Base-by-base conservation (phyloP, 1,284 basidiomycete genomes). In the Tausonia pullulans region DNA sequence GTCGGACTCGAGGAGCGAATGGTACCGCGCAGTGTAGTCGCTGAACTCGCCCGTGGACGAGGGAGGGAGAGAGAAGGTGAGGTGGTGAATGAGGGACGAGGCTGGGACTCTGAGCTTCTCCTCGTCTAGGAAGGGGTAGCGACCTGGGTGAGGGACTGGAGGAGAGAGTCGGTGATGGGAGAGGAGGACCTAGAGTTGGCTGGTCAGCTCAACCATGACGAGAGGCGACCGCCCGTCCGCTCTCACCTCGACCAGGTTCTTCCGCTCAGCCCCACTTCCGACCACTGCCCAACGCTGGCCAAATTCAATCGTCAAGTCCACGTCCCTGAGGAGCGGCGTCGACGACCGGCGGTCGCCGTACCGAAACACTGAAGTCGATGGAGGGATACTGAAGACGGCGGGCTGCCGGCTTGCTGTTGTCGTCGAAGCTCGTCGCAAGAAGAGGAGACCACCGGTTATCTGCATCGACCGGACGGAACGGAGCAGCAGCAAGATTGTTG, bases 21-120 rank as follows among this genome's bases (percentile, higher is more conserved):
- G 90, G 72, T 94, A 97, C 3, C 91, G 84, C 1, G 90, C 89
- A 0, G 90, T 89, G 72, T 87, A 95, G 75, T 96, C 92, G 67
- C 87, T 87, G 75, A 96, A 97, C n/a, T 82, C 88, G 5, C 86
- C 81, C 0, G 84, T 82, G 0, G 81, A 75, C 0, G 81, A 79
- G 3, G 79, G 78, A 52, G 85, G 81, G 66, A 87, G 84, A 0
- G 85, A 81, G 71, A 92, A 92, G 0, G 87, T 86, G 4, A 92
- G 85, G 57, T 87, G 79, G 5, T 83, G 78, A 49, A 91, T 76
- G 53, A 62, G 65, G n/a, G 62, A 5, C 13, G 45, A 11, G 13
- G 56, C 67, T 5, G 73, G 56, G 46, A 69, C 61, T 3, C 73
- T 61, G 4, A 76, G 78, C 27, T 27, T 27, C 27, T 27, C 27